phyloP scores from a whole-genome alignment of 495 filamentous ascomycete species.

The Staphylotrichum tortipilum region DNA sequence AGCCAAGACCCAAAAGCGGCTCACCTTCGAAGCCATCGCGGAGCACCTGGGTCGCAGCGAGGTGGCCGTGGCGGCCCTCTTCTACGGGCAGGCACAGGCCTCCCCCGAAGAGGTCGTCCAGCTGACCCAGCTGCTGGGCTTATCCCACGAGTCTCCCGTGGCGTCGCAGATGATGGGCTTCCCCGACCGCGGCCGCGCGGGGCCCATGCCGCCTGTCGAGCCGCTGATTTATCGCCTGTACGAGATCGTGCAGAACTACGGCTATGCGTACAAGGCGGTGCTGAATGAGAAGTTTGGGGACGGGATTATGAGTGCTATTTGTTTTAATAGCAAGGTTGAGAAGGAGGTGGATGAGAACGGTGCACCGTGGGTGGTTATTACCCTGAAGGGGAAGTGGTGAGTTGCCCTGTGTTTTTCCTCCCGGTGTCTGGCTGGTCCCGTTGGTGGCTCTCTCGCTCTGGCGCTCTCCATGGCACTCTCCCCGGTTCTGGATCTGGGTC shows the following conservation, averaged over 20 bases:
- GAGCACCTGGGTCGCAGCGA: constrained; percentile 71
- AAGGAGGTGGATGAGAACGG: constrained; percentile 88
- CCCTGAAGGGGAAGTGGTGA: constrained; percentile 88
- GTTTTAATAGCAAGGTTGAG: constrained; percentile 87
- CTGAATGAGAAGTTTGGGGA: constrained; percentile 99
- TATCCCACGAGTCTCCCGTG: constrained; percentile 49
- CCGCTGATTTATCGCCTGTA: constrained; percentile 90
- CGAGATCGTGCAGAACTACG: constrained; percentile 98
- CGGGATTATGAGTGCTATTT: constrained; percentile 97
- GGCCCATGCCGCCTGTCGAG: constrained; percentile 91
- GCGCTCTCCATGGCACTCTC: too few species aligned
- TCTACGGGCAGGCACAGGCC: constrained; percentile 87
- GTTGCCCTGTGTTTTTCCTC: constrained; percentile 30
- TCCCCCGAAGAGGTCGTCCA: constrained; percentile 67
- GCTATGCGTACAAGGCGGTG: constrained; percentile 91
- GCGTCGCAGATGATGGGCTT: constrained; percentile 57
- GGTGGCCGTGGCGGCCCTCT: constrained; percentile 83
- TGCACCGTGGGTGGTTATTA: constrained; percentile 70
- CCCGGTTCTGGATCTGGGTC: too few species aligned
- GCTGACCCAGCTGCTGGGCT: constrained; percentile 57
- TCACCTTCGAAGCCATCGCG: constrained; percentile 78
- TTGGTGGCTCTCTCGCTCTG: too few species aligned
- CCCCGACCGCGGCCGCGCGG: constrained; percentile 73
- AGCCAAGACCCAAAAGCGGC: constrained; percentile 64
- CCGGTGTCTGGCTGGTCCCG: too few species aligned